Percentiles rank a stretch among this genome's conserved stretches.
phyloP scores from a whole-genome alignment of 495 filamentous ascomycete genomes.

The Penicillium riverlandense region DNA sequence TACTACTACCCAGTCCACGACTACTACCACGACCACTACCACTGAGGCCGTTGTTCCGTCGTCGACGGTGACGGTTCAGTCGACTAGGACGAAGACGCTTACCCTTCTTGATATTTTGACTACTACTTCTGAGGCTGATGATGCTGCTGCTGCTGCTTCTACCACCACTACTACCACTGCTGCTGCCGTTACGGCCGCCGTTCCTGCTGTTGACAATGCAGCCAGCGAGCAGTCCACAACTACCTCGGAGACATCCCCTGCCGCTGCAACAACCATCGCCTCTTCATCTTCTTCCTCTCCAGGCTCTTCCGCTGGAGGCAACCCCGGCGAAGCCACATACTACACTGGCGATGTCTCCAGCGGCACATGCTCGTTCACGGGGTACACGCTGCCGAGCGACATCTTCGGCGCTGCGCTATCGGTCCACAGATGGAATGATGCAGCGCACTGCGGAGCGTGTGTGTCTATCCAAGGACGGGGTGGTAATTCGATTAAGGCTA shows the following conservation, averaged over 20 bases:
- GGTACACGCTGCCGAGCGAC: conserved; percentile 47
- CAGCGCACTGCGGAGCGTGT: conserved; percentile 50
- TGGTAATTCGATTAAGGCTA: conserved; percentile 54
- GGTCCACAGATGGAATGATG: conserved; percentile 40
- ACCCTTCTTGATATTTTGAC: too few relatives aligned
- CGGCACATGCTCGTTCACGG: conserved; percentile 51
- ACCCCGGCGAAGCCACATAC: conserved; percentile 38
- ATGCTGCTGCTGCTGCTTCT: neutral
- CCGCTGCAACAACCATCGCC: conserved; percentile 7
- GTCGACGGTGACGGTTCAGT: too few relatives aligned
- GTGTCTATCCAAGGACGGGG: conserved; percentile 46
- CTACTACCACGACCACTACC: conserved; percentile 5
- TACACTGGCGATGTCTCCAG: conserved; percentile 53
- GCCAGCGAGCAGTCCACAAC: conserved; percentile 1
- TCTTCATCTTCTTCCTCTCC: conserved; percentile 7
- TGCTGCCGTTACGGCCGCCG: conserved; percentile 1
- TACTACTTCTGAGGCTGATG: too few relatives aligned
- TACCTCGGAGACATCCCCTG: neutral
- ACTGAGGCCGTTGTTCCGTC: neutral
- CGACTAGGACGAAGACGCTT: too few relatives aligned
- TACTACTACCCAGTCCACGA: conserved; percentile 2
- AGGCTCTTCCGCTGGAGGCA: conserved; percentile 3
- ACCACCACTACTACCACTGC: neutral
- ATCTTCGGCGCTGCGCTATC: conserved; percentile 51
- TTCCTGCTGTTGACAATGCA: neutral